Conservation (phyloP, 768 basidiomycete genomes). For the Xerocomellus amylosporus region DNA sequence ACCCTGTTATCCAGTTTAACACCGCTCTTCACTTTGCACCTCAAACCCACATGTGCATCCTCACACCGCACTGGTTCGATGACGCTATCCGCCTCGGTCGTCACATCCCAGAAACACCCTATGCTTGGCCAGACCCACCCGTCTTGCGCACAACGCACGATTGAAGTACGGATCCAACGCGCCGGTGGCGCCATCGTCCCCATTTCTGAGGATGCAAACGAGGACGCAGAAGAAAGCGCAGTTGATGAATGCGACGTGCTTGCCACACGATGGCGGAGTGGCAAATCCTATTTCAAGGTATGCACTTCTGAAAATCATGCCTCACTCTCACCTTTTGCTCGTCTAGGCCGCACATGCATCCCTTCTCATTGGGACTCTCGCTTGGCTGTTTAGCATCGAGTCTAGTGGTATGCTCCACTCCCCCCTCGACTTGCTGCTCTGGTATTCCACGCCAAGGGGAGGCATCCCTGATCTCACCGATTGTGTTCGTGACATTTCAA, state of each 20-base stretch:
- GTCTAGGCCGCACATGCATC: slow-evolving; percentile 52
- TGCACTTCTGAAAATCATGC: neutral
- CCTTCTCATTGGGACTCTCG: slow-evolving; percentile 65
- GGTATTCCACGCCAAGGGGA: slow-evolving; percentile 74
- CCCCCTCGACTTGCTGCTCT: slow-evolving; percentile 74
- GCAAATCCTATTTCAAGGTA: slow-evolving; percentile 69
- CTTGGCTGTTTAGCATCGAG: slow-evolving; percentile 82
- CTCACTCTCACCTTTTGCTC: neutral
- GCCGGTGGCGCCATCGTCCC: slow-evolving; percentile 58
- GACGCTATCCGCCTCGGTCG: slow-evolving; percentile 63
- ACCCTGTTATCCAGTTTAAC: slow-evolving; percentile 32
- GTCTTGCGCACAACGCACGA: slow-evolving; percentile 47
- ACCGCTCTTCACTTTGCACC: slow-evolving; percentile 57
- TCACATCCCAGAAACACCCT: slow-evolving; percentile 50
- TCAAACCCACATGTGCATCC: slow-evolving; percentile 56
- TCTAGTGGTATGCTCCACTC: slow-evolving; percentile 57
- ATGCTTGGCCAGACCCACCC: slow-evolving; percentile 73
- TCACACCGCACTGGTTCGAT: slow-evolving; percentile 95
- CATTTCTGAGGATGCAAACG: slow-evolving; percentile 45
- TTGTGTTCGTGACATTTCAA: slow-evolving; percentile 48
- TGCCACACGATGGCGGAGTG: slow-evolving; percentile 67
- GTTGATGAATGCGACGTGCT: slow-evolving; percentile 64
- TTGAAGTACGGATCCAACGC: slow-evolving; percentile 57
- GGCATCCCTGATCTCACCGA: slow-evolving; percentile 56
- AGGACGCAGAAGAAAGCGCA: slow-evolving; percentile 29